Percentiles rank a stretch among this genome's conserved stretches.
phyloP scores from a whole-genome alignment of 139 green algal species.

The Tetraselmis chui region DNA sequence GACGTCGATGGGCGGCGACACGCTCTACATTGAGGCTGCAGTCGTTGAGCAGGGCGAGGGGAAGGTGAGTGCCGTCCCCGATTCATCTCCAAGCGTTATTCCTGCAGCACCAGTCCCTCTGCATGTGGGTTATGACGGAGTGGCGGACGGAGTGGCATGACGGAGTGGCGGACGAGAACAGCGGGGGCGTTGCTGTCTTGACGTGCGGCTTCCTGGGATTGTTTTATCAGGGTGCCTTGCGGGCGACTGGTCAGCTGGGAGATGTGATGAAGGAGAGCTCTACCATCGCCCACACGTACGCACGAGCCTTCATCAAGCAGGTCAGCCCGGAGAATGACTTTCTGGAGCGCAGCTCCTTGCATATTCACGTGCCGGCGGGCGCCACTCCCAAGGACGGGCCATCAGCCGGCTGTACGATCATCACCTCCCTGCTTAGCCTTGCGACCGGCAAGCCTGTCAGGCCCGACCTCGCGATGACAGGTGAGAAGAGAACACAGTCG shows the following conservation, averaged over 20 bases:
- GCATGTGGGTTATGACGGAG: too few relatives aligned
- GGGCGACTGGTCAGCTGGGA: slow-evolving; percentile 74
- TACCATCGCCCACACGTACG: slow-evolving; percentile 87
- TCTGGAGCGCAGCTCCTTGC: slow-evolving; percentile 57
- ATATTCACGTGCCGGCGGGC: slow-evolving; percentile 91
- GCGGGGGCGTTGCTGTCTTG: too few relatives aligned
- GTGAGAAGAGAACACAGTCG: too few relatives aligned
- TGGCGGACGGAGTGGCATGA: too few relatives aligned
- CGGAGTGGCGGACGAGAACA: slow-evolving; percentile 8
- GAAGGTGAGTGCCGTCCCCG: slow-evolving; percentile 34
- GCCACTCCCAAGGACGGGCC: slow-evolving; percentile 93
- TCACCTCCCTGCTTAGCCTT: slow-evolving; percentile 87
- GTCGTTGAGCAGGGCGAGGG: slow-evolving; percentile 57
- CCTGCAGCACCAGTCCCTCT: too few relatives aligned
- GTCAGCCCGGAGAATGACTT: slow-evolving; percentile 22
- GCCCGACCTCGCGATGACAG: slow-evolving; percentile 83
- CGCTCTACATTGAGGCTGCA: slow-evolving; percentile 85
- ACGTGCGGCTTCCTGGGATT: too few relatives aligned
- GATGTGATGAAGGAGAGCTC: slow-evolving; percentile 94
- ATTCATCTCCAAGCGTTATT: not conserved
- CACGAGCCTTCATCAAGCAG: slow-evolving; percentile 50
- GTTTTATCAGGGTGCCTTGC: slow-evolving; percentile 26
- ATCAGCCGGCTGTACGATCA: slow-evolving; percentile 81
- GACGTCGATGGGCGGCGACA: slow-evolving; percentile 90
- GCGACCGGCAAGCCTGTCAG: slow-evolving; percentile 65